Evolutionary conservation across 2,329 filamentous ascomycete species (phyloP), one percentile per base, ranked within the genome.

Genomic region (Aspergillus texensis): DNA sequence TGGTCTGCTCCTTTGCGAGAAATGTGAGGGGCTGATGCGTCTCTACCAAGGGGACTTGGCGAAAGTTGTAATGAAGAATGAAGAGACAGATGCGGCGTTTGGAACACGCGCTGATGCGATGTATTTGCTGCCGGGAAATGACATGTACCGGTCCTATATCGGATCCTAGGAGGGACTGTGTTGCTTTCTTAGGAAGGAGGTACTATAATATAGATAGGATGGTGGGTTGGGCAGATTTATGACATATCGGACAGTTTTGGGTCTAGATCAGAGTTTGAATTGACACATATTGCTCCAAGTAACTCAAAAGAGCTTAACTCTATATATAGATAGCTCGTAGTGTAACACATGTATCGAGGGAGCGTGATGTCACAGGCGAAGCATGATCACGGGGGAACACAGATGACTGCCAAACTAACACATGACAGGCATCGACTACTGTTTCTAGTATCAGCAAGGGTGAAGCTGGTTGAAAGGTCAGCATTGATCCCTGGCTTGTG

Each of bases 1-100:
- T 53, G 74, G 75, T 0, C 61, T 78, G 14, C 30, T 72, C 9
- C 68, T 77, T 3, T 78, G 76, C 46, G 67, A 72, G 28, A 36
- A 50, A 10, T 77, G 76, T 46, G 66, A 66, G 21, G 24, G 58
- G 12, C 45, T 72, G 19, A 61, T 71, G 52, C 57, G 62, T 9
- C 55, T 24, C n/a, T 61, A 62, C n/a, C 28, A 60, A 2, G 68
- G 72, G 2, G 62, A 71, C 60, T 50, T 78, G 3, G 55, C 53
- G 3, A 53, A 54, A 46, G 65, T 73, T 14, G 52, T 74, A 9
- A 58, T 60, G 19, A 58, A 39, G 50, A 67, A 69, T 58, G 55
- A 65, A 28, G 32, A 57, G 26, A 32, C 46, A 26, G 63, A 67
- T 41, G 36, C 56, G 3, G 61, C 68, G 16, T 56, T 60, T 58